These are phyloP conservation scores for Pleurotus citrinopileatus DNA, from an alignment of 768 basidiomycete genomes.

Conservation along the genomic window DNA sequence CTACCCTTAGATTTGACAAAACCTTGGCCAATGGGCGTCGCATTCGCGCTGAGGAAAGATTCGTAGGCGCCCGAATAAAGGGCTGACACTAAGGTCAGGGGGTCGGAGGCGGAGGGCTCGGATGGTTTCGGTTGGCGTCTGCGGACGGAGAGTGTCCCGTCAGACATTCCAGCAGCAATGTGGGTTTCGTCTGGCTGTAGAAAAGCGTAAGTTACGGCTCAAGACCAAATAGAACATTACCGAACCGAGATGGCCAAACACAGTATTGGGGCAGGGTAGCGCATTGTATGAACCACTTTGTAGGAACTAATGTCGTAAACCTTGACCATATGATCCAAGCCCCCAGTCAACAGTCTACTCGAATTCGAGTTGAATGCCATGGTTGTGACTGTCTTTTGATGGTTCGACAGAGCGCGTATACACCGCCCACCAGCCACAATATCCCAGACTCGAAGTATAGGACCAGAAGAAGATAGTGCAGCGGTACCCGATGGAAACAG, in stretches of 20 bases:
- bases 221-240: slow-evolving; percentile 10
- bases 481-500: slow-evolving; percentile 90
- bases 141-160: slow-evolving; percentile 97
- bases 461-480: slow-evolving; percentile 84
- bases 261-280: slow-evolving; percentile 91
- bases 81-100: slow-evolving; percentile 31
- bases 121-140: slow-evolving; percentile 76
- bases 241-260: slow-evolving; percentile 89
- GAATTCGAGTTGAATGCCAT: slow-evolving; percentile 77
- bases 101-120: slow-evolving; percentile 37
- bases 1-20: slow-evolving; percentile 45
- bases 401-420: slow-evolving; percentile 89
- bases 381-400: slow-evolving; percentile 96
- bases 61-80: slow-evolving; percentile 61
- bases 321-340: slow-evolving; percentile 97
- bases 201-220: not conserved
- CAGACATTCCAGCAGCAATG: slow-evolving; percentile 95
- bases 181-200: slow-evolving; percentile 94
- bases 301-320: slow-evolving; percentile 94
- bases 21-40: slow-evolving; percentile 56
- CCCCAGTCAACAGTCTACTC: slow-evolving; percentile 81
- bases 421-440: slow-evolving; percentile 88
- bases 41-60: slow-evolving; percentile 55
- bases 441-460: slow-evolving; percentile 95
- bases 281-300: slow-evolving; percentile 97